Conservation (phyloP, 768 basidiomycete genomes). For the Terana coerulea region DNA sequence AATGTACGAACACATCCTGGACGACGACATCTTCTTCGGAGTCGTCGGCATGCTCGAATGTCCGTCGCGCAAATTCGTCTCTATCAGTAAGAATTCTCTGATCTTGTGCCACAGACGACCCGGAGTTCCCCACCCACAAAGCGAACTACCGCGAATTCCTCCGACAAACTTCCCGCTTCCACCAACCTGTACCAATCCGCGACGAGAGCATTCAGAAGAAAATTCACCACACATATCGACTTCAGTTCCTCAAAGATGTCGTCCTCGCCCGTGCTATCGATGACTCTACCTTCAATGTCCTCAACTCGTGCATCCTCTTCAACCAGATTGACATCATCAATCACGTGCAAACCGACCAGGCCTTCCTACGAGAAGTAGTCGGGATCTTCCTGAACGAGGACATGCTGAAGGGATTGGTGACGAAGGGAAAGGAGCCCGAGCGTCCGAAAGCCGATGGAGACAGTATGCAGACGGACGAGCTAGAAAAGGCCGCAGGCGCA, state of each 20-base stretch:
- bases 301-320: conserved; percentile 97
- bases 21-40: conserved; percentile 88
- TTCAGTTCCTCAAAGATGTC: conserved; percentile 97
- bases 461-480: conserved; percentile 27
- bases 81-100: conserved; percentile 14
- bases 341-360: conserved; percentile 75
- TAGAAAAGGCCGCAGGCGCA: conserved; percentile 9
- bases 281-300: conserved; percentile 94
- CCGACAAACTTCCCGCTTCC: conserved; percentile 75
- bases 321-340: conserved; percentile 98
- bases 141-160: conserved; percentile 97
- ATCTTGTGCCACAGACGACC: conserved; percentile 65
- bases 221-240: conserved; percentile 95
- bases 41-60: conserved; percentile 98
- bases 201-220: conserved; percentile 76
- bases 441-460: conserved; percentile 19
- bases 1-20: conserved; percentile 92
- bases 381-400: conserved; percentile 71
- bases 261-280: conserved; percentile 93
- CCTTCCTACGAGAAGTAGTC: conserved; percentile 77
- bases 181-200: conserved; percentile 82
- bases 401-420: conserved; percentile 29
- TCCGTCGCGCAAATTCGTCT: conserved; percentile 35
- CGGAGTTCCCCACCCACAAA: conserved; percentile 94
- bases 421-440: conserved; percentile 25